Percentiles rank a stretch among this genome's conserved stretches.
phyloP scores from a whole-genome alignment of 2,329 filamentous ascomycete species.

The Trichoderma gracile region DNA sequence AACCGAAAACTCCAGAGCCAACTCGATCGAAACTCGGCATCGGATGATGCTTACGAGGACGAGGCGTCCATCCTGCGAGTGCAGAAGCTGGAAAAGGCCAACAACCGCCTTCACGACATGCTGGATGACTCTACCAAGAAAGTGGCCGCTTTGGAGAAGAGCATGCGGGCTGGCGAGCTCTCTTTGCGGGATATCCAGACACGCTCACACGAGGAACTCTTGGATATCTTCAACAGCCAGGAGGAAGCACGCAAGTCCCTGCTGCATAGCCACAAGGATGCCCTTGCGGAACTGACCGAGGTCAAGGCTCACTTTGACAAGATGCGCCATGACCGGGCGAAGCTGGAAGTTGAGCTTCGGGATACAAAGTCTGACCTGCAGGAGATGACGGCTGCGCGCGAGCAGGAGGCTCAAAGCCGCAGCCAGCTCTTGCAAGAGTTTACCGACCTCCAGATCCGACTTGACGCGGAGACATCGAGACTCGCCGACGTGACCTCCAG shows the following conservation, averaged over 20 bases:
- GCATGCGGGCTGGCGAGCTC: conserved; percentile 81
- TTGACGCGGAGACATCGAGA: conserved; percentile 86
- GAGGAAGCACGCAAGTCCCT: conserved; percentile 83
- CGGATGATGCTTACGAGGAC: conserved; percentile 67
- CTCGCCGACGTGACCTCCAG: conserved; percentile 81
- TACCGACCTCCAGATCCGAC: conserved; percentile 86
- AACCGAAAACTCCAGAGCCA: conserved; percentile 91
- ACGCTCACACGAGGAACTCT: conserved; percentile 90
- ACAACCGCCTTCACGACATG: conserved; percentile 88
- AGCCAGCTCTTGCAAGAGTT: conserved; percentile 89
- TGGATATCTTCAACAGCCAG: conserved; percentile 89
- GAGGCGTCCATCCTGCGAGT: conserved; percentile 78
- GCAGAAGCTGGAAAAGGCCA: conserved; percentile 89
- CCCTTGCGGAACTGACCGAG: conserved; percentile 80
- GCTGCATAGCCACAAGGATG: conserved; percentile 80
- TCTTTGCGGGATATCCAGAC: conserved; percentile 89
- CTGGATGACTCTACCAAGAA: conserved; percentile 93
- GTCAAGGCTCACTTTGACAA: conserved; percentile 86
- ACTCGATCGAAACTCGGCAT: conserved; percentile 67
- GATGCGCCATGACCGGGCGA: conserved; percentile 76
- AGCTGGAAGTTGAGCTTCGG: conserved; percentile 81
- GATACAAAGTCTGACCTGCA: conserved; percentile 81
- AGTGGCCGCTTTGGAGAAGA: conserved; percentile 84
- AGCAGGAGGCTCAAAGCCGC: conserved; percentile 85
- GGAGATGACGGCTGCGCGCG: conserved; percentile 74